Percentiles rank a stretch among this genome's conserved stretches.
Evolutionary conservation across 1,284 basidiomycete species (phyloP).

Genomic region (Ustilago cynodontis): DNA sequence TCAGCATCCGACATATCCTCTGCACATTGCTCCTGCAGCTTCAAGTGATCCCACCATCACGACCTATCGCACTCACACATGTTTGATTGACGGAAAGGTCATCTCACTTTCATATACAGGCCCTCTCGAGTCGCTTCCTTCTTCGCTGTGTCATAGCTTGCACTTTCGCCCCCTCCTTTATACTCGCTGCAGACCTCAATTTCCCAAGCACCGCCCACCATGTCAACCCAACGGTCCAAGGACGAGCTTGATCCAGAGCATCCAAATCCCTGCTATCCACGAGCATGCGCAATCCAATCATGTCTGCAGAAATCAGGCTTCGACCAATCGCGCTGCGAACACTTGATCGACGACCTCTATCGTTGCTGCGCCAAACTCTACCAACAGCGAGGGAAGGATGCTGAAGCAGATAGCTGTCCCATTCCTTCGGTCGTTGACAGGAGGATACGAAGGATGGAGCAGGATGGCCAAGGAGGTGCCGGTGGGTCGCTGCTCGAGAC

Average conservation of each 20-base stretch:
- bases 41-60: too few relatives aligned
- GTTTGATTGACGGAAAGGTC: too few relatives aligned
- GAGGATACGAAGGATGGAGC: conserved; percentile 50
- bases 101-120: too few relatives aligned
- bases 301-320: conserved; percentile 63
- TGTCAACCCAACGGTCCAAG: conserved; percentile 19
- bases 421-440: conserved; percentile 53
- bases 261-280: conserved; percentile 63
- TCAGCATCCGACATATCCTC: too few relatives aligned
- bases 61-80: too few relatives aligned
- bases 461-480: conserved; percentile 49
- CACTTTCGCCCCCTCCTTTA: not conserved
- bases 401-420: conserved; percentile 62
- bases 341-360: conserved; percentile 62
- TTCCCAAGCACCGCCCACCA: conserved; percentile 2
- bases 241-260: conserved; percentile 36
- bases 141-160: too few relatives aligned
- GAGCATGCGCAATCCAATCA: conserved; percentile 64
- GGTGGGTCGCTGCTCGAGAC: conserved; percentile 42
- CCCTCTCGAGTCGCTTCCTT: too few relatives aligned
- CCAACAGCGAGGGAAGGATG: conserved; percentile 48
- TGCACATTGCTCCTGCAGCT: too few relatives aligned
- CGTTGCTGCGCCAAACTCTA: conserved; percentile 66
- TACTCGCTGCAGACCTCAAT: not conserved
- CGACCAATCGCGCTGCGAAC: conserved; percentile 64